Evolutionary conservation across 257 asterid species (phyloP), one percentile per base, ranked within the genome.

Genomic region (Nicotiana sylvestris): DNA sequence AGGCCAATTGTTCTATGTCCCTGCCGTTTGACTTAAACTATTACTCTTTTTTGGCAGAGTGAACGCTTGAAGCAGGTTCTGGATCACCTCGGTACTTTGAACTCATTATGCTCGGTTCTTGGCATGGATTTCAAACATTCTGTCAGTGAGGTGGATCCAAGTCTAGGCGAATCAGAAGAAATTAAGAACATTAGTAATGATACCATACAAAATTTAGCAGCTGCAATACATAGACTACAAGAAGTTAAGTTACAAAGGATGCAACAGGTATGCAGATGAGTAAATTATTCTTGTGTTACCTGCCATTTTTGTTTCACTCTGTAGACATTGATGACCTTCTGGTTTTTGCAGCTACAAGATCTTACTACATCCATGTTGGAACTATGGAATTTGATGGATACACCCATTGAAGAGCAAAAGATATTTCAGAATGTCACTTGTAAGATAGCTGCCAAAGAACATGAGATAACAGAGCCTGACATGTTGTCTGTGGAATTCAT

Each of bases 321-420:
- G 78, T 39, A 76, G 65, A 86, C 49, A 80, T 76, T 53, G 10
- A 85, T 85, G 15, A 89, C 81, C 65, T 62, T 70, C 67, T 57
- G 77, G 49, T 67, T 65, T 46, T 80, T 53, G 60, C 86, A 96
- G 99, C 88, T 96, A 61, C 98, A 93, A 94, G 98, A 94, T 86
- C 94, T 94, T 3, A 97, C 95, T n/a, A 87, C 93, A 51, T 90
- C 99, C 21, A 84, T 96, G 88, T 86, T 96, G 90, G 97, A 96
- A 91, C 94, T 94, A 62, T 96, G 99, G 99, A 94, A 96, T 87
- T 92, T 96, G 93, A 93, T 96, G 99, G 99, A 96, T 89, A 96
- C 98, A 16, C 98, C 98, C 67, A 43, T 86, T 78, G 98, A 94
- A 86, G 99, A 93, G 92, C 98, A 94, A 81, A 97, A 90, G 82